Percentiles rank a stretch among this genome's conserved stretches.
Evolutionary conservation across 2,329 filamentous ascomycete genomes (phyloP).

Genomic region (Pyrenochaeta sp.): DNA sequence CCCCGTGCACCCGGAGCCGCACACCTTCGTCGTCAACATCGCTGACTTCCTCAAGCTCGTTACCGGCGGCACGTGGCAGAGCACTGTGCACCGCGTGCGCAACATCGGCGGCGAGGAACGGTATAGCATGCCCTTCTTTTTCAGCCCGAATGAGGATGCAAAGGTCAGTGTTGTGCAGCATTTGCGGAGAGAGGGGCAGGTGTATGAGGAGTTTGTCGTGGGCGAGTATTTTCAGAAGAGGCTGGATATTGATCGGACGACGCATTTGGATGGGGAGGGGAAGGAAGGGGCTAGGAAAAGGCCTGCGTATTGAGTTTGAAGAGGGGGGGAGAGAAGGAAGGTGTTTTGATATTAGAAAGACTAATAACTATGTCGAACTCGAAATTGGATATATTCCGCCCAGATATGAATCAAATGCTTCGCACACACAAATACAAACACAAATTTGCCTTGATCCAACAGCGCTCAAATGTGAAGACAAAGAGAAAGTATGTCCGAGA

Average conservation of each 20-base stretch:
- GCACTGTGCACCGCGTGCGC: conserved; percentile 51
- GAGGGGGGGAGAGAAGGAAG: background rate
- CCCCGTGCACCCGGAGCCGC: conserved; percentile 43
- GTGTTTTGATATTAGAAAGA: background rate
- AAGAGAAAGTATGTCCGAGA: background rate
- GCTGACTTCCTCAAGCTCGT: conserved; percentile 52
- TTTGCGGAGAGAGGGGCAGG: conserved; percentile 32
- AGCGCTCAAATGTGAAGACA: too few species aligned
- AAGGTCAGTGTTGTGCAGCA: conserved; percentile 38
- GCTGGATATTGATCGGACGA: conserved; percentile 41
- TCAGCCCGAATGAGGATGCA: conserved; percentile 46
- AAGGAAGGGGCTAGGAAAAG: conserved; percentile 12
- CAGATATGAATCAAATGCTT: too few species aligned
- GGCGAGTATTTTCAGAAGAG: conserved; percentile 44
- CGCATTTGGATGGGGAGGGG: conserved; percentile 34
- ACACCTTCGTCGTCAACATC: conserved; percentile 52
- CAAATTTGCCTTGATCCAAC: too few species aligned
- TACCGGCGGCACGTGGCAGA: conserved; percentile 50
- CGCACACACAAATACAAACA: too few species aligned
- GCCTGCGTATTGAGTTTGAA: conserved; percentile 1
- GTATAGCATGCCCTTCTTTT: conserved; percentile 54
- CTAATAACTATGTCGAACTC: too few species aligned
- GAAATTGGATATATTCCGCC: background rate
- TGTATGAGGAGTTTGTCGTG: conserved; percentile 39
- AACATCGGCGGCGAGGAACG: conserved; percentile 49